phyloP scores from a whole-genome alignment of 139 green algal genomes.

The Dunaliella primolecta region DNA sequence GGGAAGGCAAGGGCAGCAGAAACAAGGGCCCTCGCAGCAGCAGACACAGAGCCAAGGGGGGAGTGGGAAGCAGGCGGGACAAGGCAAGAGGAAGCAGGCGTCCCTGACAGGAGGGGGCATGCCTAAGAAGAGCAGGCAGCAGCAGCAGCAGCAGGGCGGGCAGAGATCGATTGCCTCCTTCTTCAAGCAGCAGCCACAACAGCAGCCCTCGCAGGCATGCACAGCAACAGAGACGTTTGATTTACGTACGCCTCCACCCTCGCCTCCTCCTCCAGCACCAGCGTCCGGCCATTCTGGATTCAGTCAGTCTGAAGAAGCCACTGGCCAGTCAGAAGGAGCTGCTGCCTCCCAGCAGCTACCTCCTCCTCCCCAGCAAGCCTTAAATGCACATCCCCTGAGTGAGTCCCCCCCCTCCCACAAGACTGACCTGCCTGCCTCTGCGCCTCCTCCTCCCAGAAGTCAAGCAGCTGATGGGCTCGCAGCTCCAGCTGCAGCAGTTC shows the following conservation, averaged over 20 bases:
- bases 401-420: too few species aligned
- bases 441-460: too few species aligned
- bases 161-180: conserved; percentile 24
- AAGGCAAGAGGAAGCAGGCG: neutral
- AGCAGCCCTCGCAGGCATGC: neutral
- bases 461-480: too few species aligned
- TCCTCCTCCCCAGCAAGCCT: too few species aligned
- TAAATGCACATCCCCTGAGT: too few species aligned
- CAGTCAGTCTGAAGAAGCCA: neutral
- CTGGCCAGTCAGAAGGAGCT: neutral
- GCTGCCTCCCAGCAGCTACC: conserved; percentile 5
- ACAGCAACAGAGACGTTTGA: too few species aligned
- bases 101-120: neutral
- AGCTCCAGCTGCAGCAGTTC: neutral
- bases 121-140: neutral
- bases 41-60: neutral
- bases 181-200: conserved; percentile 4
- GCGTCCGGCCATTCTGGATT: too few species aligned
- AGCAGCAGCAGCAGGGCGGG: neutral
- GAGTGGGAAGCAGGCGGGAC: neutral
- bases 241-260: too few species aligned
- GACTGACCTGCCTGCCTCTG: too few species aligned
- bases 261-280: too few species aligned
- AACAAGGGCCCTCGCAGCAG: neutral
- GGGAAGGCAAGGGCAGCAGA: neutral